Evolutionary conservation across 1,284 basidiomycete species (phyloP).

Genomic region (Leccinum griseonigrum): DNA sequence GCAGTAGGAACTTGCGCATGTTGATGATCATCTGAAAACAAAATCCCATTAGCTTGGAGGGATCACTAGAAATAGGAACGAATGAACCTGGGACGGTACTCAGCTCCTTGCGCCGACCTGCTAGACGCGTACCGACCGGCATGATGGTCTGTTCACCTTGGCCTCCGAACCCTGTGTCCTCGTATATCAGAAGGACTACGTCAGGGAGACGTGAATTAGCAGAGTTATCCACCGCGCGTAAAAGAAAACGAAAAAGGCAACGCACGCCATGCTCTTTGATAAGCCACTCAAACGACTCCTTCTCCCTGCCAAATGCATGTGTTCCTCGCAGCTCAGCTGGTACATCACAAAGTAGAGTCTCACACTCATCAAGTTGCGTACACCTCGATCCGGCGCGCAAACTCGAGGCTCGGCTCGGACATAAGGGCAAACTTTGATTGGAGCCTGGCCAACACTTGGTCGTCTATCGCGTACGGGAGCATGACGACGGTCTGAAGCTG

Average conservation of each 20-base stretch:
- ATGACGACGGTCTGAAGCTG: conserved; percentile 85
- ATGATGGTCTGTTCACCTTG: conserved; percentile 66
- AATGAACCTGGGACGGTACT: conserved; percentile 64
- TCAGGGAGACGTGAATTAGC: background rate
- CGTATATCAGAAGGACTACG: conserved; percentile 81
- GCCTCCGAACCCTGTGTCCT: conserved; percentile 53
- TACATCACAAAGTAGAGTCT: conserved; percentile 98
- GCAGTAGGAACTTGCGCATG: conserved; percentile 94
- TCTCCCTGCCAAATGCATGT: conserved; percentile 94
- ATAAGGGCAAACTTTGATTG: conserved; percentile 91
- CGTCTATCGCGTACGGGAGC: conserved; percentile 87
- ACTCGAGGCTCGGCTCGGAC: conserved; percentile 94
- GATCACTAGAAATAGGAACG: background rate
- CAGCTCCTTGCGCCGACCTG: conserved; percentile 80
- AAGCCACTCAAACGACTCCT: conserved; percentile 90
- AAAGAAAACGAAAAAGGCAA: conserved; percentile 14
- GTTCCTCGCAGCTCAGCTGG: conserved; percentile 91
- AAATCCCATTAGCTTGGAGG: background rate
- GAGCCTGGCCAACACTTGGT: conserved; percentile 84
- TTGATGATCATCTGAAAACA: conserved; percentile 82
- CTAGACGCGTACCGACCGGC: conserved; percentile 85
- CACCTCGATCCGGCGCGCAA: conserved; percentile 91
- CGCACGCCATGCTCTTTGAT: conserved; percentile 90
- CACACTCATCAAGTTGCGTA: conserved; percentile 79
- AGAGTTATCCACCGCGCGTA: background rate